These are phyloP conservation scores for Begonia fuchsioides DNA, from an alignment of 306 rosid genomes.

Conservation along the genomic window DNA sequence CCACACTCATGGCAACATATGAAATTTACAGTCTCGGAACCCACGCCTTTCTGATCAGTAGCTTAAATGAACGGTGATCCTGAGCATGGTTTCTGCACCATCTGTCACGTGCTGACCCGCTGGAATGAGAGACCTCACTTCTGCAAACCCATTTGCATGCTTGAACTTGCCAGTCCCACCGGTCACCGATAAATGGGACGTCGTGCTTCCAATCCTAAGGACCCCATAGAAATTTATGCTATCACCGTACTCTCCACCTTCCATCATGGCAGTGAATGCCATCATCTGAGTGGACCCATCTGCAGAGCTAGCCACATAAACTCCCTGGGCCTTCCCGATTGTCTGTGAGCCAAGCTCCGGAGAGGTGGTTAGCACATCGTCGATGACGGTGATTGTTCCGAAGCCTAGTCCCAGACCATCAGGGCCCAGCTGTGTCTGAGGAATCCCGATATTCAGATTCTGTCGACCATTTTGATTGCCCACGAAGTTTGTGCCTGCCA, in stretches of 20 bases:
- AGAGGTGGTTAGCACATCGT: slow-evolving; percentile 47
- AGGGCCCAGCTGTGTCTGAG: slow-evolving; percentile 34
- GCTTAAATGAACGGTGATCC: slow-evolving; percentile 42
- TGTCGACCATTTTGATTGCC: slow-evolving; percentile 18
- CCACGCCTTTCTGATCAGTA: slow-evolving; percentile 18
- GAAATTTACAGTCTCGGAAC: neutral
- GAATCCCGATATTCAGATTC: slow-evolving; percentile 16
- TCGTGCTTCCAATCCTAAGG: slow-evolving; percentile 58
- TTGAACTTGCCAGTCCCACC: slow-evolving; percentile 88
- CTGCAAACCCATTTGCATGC: slow-evolving; percentile 63
- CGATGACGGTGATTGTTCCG: slow-evolving; percentile 74
- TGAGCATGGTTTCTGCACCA: slow-evolving; percentile 81
- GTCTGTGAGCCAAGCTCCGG: slow-evolving; percentile 70
- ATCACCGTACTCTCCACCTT: slow-evolving; percentile 92
- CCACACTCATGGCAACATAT: neutral
- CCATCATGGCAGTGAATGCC: slow-evolving; percentile 68
- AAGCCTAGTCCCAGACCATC: slow-evolving; percentile 73
- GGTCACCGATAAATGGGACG: slow-evolving; percentile 51
- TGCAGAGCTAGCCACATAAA: slow-evolving; percentile 78
- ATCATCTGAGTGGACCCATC: slow-evolving; percentile 75
- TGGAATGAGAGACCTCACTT: slow-evolving; percentile 53
- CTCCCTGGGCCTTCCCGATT: slow-evolving; percentile 62
- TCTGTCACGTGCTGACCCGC: slow-evolving; percentile 65
- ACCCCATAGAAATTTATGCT: slow-evolving; percentile 63
- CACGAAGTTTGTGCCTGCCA: slow-evolving; percentile 59